Evolutionary conservation across 345 rosid species (phyloP), one percentile per base, ranked within the genome.

Genomic region (Acer saccharum): DNA sequence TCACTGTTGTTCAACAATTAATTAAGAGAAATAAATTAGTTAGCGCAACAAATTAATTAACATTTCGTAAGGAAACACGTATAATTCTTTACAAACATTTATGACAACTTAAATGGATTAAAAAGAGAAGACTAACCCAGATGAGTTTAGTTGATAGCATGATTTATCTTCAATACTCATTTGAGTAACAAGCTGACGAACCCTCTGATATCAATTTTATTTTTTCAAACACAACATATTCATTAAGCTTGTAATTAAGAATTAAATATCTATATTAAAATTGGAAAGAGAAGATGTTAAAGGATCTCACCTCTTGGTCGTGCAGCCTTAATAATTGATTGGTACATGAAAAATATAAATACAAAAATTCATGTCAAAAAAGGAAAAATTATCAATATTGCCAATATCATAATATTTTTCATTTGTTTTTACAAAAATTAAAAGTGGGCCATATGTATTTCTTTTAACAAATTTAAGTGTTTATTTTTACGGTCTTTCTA

Each of bases 161-260:
- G 73, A 61, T 21, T 25, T 61, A 4, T 78, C 18, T 48, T 83
- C 83, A 10, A 73, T 65, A 35, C 48, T n/a, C 74, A 80, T 13
- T 25, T 74, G 70, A 76, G 62, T 7, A 57, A 69, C 18, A 12
- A 76, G n/a, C 50, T 73, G 52, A n/a, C 41, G 50, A 32, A 79
- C 10, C 16, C 55, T 13, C 80, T 79, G 78, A 12, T 54, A 27
- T 52, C 2, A 11, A 3, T 71, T 20, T 48, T 60, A 20, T 60
- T 20, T 60, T 12, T 10, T 48, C 54, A 10, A 12, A 10, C 14
- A 10, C 54, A 48, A 48, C 3, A 48, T 48, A 10, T 12, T 48
- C 16, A 2, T 60, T 11, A 60, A n/a, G 1, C 29, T n/a, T 7
- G 10, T 60, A 48, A 48, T 12, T 10, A 48, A 48, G 54, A 48